Percentiles rank a stretch among this genome's conserved stretches.
phyloP scores from a whole-genome alignment of 139 green algal genomes.

The Ostreobium quekettii region DNA sequence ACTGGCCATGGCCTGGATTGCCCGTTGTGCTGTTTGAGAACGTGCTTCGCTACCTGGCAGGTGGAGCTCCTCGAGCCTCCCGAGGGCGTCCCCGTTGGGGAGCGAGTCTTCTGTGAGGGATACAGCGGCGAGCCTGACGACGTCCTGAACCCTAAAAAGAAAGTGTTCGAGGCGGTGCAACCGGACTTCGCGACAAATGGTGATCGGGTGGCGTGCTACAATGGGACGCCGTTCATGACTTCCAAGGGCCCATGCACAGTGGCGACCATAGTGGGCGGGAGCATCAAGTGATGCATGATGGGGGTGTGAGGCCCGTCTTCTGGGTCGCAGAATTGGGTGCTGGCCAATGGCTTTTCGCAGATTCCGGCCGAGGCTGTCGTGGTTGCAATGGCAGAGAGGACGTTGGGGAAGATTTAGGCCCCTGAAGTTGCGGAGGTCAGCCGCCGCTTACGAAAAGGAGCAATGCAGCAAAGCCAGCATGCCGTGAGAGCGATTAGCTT shows the following conservation, averaged over 20 bases:
- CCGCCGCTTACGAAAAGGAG: too few relatives aligned
- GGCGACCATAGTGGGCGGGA: conserved; percentile 31
- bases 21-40: too few relatives aligned
- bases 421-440: too few relatives aligned
- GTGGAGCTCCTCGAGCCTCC: conserved; percentile 84
- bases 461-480: too few relatives aligned
- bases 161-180: conserved; percentile 71
- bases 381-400: too few relatives aligned
- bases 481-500: too few relatives aligned
- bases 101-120: conserved; percentile 60
- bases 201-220: conserved; percentile 59
- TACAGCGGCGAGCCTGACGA: conserved; percentile 67
- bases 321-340: too few relatives aligned
- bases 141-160: conserved; percentile 85
- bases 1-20: too few relatives aligned
- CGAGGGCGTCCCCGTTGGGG: conserved; percentile 48
- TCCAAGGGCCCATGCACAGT: conserved; percentile 45
- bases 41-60: conserved; percentile 27
- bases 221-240: conserved; percentile 51
- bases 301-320: too few relatives aligned
- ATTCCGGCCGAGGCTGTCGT: too few relatives aligned
- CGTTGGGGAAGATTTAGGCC: too few relatives aligned
- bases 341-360: too few relatives aligned
- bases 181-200: conserved; percentile 50
- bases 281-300: conserved; percentile 56